Conservation (phyloP, 768 basidiomycete genomes). For the Piloderma croceum region DNA sequence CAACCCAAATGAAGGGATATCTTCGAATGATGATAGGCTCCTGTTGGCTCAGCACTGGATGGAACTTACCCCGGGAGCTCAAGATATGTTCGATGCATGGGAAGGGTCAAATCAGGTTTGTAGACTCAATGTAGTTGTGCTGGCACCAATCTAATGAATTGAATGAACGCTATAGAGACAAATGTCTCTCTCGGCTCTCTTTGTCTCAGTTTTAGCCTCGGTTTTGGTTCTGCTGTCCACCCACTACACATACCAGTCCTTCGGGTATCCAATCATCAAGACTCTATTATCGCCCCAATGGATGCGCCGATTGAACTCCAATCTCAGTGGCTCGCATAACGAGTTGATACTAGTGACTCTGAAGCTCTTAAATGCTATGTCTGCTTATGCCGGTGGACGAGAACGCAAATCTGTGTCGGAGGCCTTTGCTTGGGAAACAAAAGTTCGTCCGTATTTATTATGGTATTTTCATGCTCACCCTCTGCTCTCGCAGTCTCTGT, state of each 20-base stretch:
- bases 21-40: constrained; percentile 56
- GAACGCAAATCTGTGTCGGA: constrained; percentile 62
- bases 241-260: constrained; percentile 62
- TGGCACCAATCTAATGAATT: not conserved
- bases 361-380: constrained; percentile 57
- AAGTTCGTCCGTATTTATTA: constrained; percentile 36
- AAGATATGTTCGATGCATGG: constrained; percentile 62
- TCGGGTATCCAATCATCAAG: constrained; percentile 61
- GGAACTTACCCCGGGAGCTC: constrained; percentile 46
- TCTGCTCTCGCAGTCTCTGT: constrained; percentile 42
- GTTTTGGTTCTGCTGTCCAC: constrained; percentile 58
- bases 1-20: constrained; percentile 43
- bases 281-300: constrained; percentile 50
- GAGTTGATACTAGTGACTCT: constrained; percentile 64
- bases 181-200: constrained; percentile 36
- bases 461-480: constrained; percentile 2
- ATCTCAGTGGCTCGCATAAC: constrained; percentile 54
- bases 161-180: constrained; percentile 30
- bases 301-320: constrained; percentile 53
- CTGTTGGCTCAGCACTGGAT: constrained; percentile 60
- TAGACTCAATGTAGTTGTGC: constrained; percentile 2
- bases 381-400: constrained; percentile 57
- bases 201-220: constrained; percentile 51
- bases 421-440: constrained; percentile 73
- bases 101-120: constrained; percentile 47